These are phyloP conservation scores for Jamesozyma piceae DNA, from an alignment of 805 yeast species.

Conservation along the genomic window DNA sequence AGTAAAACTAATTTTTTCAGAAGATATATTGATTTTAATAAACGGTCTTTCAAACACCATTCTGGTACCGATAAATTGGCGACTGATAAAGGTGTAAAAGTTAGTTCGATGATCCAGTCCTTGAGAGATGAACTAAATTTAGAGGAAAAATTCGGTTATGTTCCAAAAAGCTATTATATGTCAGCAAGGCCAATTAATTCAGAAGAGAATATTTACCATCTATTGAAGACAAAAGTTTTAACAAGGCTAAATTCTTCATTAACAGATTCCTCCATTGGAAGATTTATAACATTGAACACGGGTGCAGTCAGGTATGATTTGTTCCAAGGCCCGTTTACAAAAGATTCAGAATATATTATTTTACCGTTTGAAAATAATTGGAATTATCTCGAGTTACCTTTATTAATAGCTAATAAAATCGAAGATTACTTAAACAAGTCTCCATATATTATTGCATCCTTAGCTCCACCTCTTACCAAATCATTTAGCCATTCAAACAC, in stretches of 20 bases:
- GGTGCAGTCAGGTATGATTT: slow-evolving; percentile 85
- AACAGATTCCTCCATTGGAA: slow-evolving; percentile 27
- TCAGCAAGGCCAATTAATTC: slow-evolving; percentile 58
- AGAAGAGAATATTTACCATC: slow-evolving; percentile 45
- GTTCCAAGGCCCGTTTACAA: slow-evolving; percentile 74
- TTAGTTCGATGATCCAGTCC: slow-evolving; percentile 37
- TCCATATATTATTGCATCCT: slow-evolving; percentile 11
- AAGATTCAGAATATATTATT: slow-evolving; percentile 69
- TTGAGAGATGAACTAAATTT: slow-evolving; percentile 44
- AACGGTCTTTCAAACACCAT: slow-evolving; percentile 62
- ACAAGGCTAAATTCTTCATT: slow-evolving; percentile 27
- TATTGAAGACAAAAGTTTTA: slow-evolving; percentile 50
- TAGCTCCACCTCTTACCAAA: slow-evolving; percentile 11
- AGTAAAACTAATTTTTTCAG: slow-evolving; percentile 38
- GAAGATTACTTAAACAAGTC: slow-evolving; percentile 49
- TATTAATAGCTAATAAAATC: slow-evolving; percentile 44
- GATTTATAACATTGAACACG: slow-evolving; percentile 66
- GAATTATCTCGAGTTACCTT: slow-evolving; percentile 57
- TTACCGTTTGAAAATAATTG: slow-evolving; percentile 80
- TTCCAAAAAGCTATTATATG: slow-evolving; percentile 58
- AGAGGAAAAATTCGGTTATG: slow-evolving; percentile 50
- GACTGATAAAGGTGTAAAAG: slow-evolving; percentile 45
- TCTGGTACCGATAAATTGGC: slow-evolving; percentile 35
- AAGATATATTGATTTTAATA: slow-evolving; percentile 75
- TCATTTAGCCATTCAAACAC: neutral